Conservation (phyloP, 352 stramenopile species). For the Phytophthora crassamura region DNA sequence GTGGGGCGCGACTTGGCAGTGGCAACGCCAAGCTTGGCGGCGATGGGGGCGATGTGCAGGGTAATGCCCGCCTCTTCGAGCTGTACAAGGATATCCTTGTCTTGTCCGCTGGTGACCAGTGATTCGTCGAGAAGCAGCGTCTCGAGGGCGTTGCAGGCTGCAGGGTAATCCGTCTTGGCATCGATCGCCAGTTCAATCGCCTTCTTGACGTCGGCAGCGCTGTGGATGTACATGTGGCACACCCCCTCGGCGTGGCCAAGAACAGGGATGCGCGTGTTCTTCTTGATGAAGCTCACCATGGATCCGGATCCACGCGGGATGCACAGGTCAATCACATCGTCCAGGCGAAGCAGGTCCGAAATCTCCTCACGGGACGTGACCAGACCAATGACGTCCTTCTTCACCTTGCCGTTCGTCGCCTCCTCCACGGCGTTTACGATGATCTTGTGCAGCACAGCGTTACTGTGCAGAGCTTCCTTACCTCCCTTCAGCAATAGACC, state of each 20-base stretch:
- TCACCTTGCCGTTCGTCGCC: slow-evolving; percentile 89
- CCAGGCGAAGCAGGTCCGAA: slow-evolving; percentile 92
- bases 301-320: slow-evolving; percentile 96
- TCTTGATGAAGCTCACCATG: slow-evolving; percentile 98
- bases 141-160: slow-evolving; percentile 98
- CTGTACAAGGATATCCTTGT: slow-evolving; percentile 78
- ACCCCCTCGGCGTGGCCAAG: slow-evolving; percentile 98
- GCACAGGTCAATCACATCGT: slow-evolving; percentile 98
- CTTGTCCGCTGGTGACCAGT: slow-evolving; percentile 77
- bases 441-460: slow-evolving; percentile 92
- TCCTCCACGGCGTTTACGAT: slow-evolving; percentile 94
- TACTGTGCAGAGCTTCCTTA: slow-evolving; percentile 94
- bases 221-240: slow-evolving; percentile 98
- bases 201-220: slow-evolving; percentile 85
- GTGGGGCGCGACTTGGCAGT: slow-evolving; percentile 79
- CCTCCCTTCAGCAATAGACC: slow-evolving; percentile 97
- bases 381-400: slow-evolving; percentile 93
- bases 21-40: slow-evolving; percentile 72
- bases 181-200: slow-evolving; percentile 94
- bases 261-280: slow-evolving; percentile 97
- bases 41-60: slow-evolving; percentile 91
- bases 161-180: slow-evolving; percentile 98
- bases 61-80: slow-evolving; percentile 93
- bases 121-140: slow-evolving; percentile 95
- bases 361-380: slow-evolving; percentile 96